These are phyloP conservation scores for Nemania sp. DNA, from an alignment of 2,329 filamentous ascomycete species.

Conservation along the genomic window DNA sequence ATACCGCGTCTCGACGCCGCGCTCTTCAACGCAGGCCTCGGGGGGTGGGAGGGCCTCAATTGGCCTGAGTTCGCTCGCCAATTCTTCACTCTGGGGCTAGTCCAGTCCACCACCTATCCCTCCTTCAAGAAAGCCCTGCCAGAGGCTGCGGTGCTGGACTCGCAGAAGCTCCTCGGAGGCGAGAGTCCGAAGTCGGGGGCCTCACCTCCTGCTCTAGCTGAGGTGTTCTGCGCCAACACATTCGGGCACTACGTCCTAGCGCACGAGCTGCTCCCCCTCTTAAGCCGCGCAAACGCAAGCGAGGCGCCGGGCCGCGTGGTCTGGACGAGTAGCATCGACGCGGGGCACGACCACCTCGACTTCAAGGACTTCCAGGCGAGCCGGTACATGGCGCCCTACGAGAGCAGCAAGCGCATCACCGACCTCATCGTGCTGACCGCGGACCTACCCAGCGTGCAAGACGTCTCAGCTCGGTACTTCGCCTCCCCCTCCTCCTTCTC, in stretches of 20 bases:
- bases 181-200: constrained; percentile 22
- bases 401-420: constrained; percentile 87
- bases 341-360: constrained; percentile 65
- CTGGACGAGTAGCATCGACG: constrained; percentile 89
- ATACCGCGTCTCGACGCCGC: constrained; percentile 81
- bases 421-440: constrained; percentile 84
- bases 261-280: constrained; percentile 81
- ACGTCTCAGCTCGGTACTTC: constrained; percentile 70
- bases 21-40: constrained; percentile 89
- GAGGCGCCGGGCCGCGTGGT: constrained; percentile 74
- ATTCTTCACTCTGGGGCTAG: constrained; percentile 68
- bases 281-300: constrained; percentile 62
- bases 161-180: constrained; percentile 51
- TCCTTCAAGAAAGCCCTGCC: constrained; percentile 75
- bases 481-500: constrained; percentile 49
- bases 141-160: constrained; percentile 58
- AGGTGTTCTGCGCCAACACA: constrained; percentile 90
- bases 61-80: constrained; percentile 70
- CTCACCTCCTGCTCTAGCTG: constrained; percentile 73
- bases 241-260: constrained; percentile 95
- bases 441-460: constrained; percentile 71
- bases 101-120: constrained; percentile 80
- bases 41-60: constrained; percentile 84
- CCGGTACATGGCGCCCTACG: constrained; percentile 74
- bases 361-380: constrained; percentile 82